A percentile compares a stretch with the other conserved stretches of the same genome.
These are phyloP conservation scores for Paracamarosporium sp. DNA, from an alignment of 2,329 filamentous ascomycete genomes.

Conservation along the genomic window DNA sequence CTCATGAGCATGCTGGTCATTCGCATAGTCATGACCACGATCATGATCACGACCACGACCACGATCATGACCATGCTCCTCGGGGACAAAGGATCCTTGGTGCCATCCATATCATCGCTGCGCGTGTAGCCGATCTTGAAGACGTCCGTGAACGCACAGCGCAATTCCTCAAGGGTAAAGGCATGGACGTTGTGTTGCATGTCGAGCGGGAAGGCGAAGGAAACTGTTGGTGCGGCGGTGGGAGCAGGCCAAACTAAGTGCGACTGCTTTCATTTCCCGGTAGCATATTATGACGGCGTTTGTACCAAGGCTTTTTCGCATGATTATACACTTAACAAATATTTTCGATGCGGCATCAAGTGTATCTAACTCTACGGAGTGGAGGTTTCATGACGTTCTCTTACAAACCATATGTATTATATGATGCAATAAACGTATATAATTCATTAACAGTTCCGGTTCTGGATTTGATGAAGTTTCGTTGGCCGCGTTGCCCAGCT, in stretches of 20 bases:
- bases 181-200: constrained; percentile 85
- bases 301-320: neutral
- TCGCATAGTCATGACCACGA: constrained; percentile 26
- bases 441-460: no score
- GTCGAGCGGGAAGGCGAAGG: constrained; percentile 84
- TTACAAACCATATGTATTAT: neutral
- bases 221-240: constrained; percentile 67
- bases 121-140: constrained; percentile 74
- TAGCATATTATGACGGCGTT: neutral
- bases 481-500: neutral
- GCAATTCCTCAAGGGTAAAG: constrained; percentile 71
- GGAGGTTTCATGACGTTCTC: neutral
- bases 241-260: constrained; percentile 34
- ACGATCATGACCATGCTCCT: constrained; percentile 40
- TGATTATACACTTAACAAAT: neutral
- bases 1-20: constrained; percentile 30
- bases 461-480: no score
- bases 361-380: neutral
- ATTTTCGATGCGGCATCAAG: neutral
- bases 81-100: constrained; percentile 68
- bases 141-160: constrained; percentile 82
- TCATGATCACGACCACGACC: constrained; percentile 35
- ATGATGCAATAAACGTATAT: neutral
- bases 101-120: constrained; percentile 84
- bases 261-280: neutral